phyloP scores from a whole-genome alignment of 2,329 filamentous ascomycete genomes.

The Phialophora tarda region DNA sequence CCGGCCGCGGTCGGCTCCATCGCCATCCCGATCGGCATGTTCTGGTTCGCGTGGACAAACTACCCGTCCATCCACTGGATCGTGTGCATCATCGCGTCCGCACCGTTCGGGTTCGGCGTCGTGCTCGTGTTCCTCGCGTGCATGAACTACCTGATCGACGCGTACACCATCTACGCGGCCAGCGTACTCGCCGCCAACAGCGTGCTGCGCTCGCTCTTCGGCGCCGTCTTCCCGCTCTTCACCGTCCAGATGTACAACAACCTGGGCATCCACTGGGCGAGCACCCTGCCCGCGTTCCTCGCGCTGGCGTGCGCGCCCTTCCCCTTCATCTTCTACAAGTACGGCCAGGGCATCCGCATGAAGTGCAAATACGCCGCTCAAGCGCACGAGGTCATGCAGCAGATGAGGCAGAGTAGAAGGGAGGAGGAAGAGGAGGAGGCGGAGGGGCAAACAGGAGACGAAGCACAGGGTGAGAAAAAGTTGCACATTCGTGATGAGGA shows the following conservation, averaged over 20 bases:
- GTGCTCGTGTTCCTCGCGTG: conserved; percentile 50
- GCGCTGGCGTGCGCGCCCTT: conserved; percentile 53
- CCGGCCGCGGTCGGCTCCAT: conserved; percentile 55
- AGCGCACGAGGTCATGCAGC: conserved; percentile 42
- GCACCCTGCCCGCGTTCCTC: conserved; percentile 54
- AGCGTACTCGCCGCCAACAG: conserved; percentile 53
- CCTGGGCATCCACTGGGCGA: conserved; percentile 57
- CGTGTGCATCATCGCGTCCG: conserved; percentile 46
- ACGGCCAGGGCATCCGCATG: conserved; percentile 48
- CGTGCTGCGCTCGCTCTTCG: conserved; percentile 54
- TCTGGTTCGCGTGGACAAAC: conserved; percentile 67
- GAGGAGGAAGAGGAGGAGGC: not conserved
- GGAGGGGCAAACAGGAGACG: not conserved
- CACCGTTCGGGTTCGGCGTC: conserved; percentile 51
- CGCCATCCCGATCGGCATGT: conserved; percentile 57
- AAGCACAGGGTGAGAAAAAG: not conserved
- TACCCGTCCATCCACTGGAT: conserved; percentile 51
- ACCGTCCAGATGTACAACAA: conserved; percentile 53
- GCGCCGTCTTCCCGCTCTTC: conserved; percentile 56
- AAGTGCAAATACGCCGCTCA: conserved; percentile 51
- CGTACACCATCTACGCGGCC: conserved; percentile 53
- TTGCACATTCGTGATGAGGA: not conserved
- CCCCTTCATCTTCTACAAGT: conserved; percentile 53
- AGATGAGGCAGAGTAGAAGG: conserved; percentile 29
- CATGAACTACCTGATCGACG: conserved; percentile 53